Conservation (phyloP, 1,139 yeast genomes). For the Spencermartinsiella ligniputridi region DNA sequence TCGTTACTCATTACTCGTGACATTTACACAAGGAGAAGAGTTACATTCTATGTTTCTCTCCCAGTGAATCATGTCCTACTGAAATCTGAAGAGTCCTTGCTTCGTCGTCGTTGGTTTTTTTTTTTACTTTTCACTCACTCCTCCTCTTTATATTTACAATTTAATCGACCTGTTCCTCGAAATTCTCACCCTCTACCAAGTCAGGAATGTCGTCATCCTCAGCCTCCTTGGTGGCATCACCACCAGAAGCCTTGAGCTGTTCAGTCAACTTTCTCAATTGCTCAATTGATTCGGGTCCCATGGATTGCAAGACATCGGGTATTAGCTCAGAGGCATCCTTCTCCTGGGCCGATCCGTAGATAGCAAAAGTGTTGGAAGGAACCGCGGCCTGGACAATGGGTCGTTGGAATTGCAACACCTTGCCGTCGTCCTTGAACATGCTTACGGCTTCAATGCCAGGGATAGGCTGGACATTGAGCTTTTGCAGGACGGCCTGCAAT, state of each 20-base stretch:
- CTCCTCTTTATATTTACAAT: too few species aligned
- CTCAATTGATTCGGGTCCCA: slow-evolving; percentile 94
- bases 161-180: slow-evolving; percentile 57
- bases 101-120: not conserved
- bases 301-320: slow-evolving; percentile 92
- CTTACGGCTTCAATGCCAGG: slow-evolving; percentile 94
- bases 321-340: slow-evolving; percentile 89
- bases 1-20: too few species aligned
- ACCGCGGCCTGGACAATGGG: slow-evolving; percentile 94
- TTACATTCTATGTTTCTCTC: too few species aligned
- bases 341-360: slow-evolving; percentile 94
- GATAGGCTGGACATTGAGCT: slow-evolving; percentile 83
- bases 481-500: slow-evolving; percentile 83
- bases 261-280: slow-evolving; percentile 88
- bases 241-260: slow-evolving; percentile 62
- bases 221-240: slow-evolving; percentile 44
- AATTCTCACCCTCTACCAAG: slow-evolving; percentile 91
- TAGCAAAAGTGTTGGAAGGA: slow-evolving; percentile 86
- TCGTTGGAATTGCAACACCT: slow-evolving; percentile 91
- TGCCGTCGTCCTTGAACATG: slow-evolving; percentile 96
- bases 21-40: too few species aligned
- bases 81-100: too few species aligned
- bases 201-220: slow-evolving; percentile 75
- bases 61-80: too few species aligned
- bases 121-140: not conserved